Evolutionary conservation across 495 filamentous ascomycete species (phyloP).

Genomic region (Annulohypoxylon stygium): DNA sequence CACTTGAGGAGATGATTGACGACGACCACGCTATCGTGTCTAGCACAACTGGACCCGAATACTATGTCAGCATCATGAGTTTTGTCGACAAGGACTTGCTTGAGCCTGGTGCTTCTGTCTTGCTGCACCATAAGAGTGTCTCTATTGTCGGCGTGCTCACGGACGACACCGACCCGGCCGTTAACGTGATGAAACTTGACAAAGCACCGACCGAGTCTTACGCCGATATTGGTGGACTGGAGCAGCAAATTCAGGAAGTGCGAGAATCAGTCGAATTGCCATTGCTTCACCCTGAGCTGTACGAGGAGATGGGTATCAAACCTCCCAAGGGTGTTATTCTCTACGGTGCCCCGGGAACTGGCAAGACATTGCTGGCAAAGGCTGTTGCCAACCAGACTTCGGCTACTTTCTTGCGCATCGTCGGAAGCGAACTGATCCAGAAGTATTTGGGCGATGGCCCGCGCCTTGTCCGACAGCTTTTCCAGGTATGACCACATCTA

Average conservation of each 20-base stretch:
- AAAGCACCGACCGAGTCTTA: constrained; percentile 99
- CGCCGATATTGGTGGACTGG: constrained; percentile 96
- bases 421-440: constrained; percentile 97
- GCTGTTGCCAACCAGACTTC: constrained; percentile 99
- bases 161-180: constrained; percentile 94
- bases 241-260: constrained; percentile 97
- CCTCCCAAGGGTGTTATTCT: constrained; percentile 99
- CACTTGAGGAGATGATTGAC: constrained; percentile 98
- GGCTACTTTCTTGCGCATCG: constrained; percentile 97
- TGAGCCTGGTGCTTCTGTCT: constrained; percentile 94
- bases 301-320: constrained; percentile 99
- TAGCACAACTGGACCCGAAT: constrained; percentile 96
- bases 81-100: constrained; percentile 99
- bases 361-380: constrained; percentile 97
- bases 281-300: constrained; percentile 94
- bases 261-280: constrained; percentile 97
- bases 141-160: constrained; percentile 98
- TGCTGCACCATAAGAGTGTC: constrained; percentile 97
- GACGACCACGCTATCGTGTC: constrained; percentile 99
- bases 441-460: constrained; percentile 99
- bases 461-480: constrained; percentile 93
- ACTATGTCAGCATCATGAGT: constrained; percentile 99
- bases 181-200: constrained; percentile 99
- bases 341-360: constrained; percentile 96
- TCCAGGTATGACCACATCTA: constrained; percentile 70